Evolutionary conservation across 176 grass and related monocot species (phyloP).

Genomic region (Musa itinerans): DNA sequence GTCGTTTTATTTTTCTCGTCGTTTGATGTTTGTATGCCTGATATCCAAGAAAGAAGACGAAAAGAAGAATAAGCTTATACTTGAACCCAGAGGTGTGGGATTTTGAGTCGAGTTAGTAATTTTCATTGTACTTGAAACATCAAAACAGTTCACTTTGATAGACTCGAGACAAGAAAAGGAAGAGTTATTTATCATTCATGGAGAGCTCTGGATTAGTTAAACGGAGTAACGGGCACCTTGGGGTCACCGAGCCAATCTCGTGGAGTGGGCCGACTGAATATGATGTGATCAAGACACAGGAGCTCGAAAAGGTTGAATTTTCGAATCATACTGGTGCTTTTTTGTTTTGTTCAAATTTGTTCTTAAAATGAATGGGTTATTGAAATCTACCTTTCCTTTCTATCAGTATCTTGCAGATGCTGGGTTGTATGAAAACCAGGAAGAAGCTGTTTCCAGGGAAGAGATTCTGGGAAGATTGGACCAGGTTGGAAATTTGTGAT

Average conservation of each 20-base stretch:
- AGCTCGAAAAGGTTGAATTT: slow-evolving; percentile 66
- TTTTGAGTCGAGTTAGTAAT: not conserved
- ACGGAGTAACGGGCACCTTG: slow-evolving; percentile 49
- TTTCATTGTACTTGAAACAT: not conserved
- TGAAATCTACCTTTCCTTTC: slow-evolving; percentile 7
- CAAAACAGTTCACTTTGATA: not conserved
- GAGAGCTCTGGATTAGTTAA: slow-evolving; percentile 25
- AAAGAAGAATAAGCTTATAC: not conserved
- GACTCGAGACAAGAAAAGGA: not conserved
- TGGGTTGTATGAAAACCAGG: slow-evolving; percentile 73
- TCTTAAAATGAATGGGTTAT: not conserved
- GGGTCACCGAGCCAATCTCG: slow-evolving; percentile 80
- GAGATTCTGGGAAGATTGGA: slow-evolving; percentile 83
- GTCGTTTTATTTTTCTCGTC: not conserved
- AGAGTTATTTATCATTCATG: not conserved
- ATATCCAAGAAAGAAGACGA: too few relatives aligned
- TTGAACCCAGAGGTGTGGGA: not conserved
- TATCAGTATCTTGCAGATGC: slow-evolving; percentile 53
- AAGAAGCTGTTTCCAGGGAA: slow-evolving; percentile 65
- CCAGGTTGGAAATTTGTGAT: slow-evolving; percentile 43
- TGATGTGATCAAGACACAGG: slow-evolving; percentile 42
- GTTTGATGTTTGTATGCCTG: not conserved
- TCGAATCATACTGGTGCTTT: not conserved
- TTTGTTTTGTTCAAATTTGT: not conserved
- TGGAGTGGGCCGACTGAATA: slow-evolving; percentile 52